Percentiles rank a stretch among this genome's conserved stretches.
Conservation (phyloP, 192 early-diverging fungal species). For the Umbelopsis sp. region DNA sequence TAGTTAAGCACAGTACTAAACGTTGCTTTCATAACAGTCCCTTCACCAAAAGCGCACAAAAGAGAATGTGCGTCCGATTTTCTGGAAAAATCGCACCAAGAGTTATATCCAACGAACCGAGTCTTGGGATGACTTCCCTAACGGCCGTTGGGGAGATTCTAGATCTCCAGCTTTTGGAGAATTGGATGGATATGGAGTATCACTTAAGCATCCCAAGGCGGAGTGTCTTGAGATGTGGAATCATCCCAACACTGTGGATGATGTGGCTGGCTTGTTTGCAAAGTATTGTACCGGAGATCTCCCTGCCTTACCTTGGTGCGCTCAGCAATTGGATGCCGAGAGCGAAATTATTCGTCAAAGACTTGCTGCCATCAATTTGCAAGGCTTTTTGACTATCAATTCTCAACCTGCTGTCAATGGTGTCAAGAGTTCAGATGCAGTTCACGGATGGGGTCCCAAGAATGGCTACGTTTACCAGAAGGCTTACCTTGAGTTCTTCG, state of each 20-base stretch:
- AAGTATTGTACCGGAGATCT: conserved; percentile 83
- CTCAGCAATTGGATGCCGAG: conserved; percentile 71
- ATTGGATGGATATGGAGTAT: conserved; percentile 78
- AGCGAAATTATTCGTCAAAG: conserved; percentile 70
- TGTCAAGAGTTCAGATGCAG: conserved; percentile 66
- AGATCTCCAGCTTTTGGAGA: conserved; percentile 90
- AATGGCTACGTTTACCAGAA: conserved; percentile 98
- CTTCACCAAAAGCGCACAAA: conserved; percentile 86
- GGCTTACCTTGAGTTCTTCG: conserved; percentile 97
- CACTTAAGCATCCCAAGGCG: conserved; percentile 70
- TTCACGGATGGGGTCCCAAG: conserved; percentile 96
- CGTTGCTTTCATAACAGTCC: conserved; percentile 46
- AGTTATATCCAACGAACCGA: conserved; percentile 91
- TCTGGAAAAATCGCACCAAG: conserved; percentile 94
- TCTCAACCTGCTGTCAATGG: conserved; percentile 97
- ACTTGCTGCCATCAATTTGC: conserved; percentile 71
- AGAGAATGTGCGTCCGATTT: conserved; percentile 97
- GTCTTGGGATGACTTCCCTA: conserved; percentile 97
- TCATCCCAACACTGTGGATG: conserved; percentile 61
- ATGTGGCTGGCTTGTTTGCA: conserved; percentile 80
- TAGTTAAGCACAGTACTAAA: no score
- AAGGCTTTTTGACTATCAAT: conserved; percentile 92
- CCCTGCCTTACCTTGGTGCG: conserved; percentile 89
- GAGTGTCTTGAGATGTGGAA: conserved; percentile 81
- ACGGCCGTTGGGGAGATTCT: conserved; percentile 98